Conservation (phyloP, 1,284 basidiomycete genomes). For the Farysia itapuensis region DNA sequence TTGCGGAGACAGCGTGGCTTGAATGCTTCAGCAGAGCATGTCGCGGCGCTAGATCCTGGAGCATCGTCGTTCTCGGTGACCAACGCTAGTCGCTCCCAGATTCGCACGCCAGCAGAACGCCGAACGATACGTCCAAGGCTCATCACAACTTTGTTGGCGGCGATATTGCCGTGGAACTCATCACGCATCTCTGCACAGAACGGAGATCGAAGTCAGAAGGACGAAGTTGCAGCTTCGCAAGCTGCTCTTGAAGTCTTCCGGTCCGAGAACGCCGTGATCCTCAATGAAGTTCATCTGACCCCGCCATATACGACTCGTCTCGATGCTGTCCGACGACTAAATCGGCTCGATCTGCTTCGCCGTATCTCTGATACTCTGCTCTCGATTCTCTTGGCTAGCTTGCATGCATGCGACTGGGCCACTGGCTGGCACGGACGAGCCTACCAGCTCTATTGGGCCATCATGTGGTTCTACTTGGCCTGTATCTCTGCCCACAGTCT, state of each 20-base stretch:
- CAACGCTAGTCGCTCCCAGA: not conserved
- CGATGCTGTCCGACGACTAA: conserved; percentile 2
- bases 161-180: conserved; percentile 43
- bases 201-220: not conserved
- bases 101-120: no score
- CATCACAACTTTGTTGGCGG: conserved; percentile 6
- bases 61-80: conserved; percentile 35
- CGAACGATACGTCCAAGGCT: no score
- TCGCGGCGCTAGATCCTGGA: conserved; percentile 41
- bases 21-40: conserved; percentile 23
- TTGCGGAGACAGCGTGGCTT: conserved; percentile 17
- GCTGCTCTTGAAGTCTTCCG: conserved; percentile 50
- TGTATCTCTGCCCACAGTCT: conserved; percentile 38
- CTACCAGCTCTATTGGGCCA: conserved; percentile 30
- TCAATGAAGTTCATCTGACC: conserved; percentile 54
- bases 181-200: conserved; percentile 13
- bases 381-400: conserved; percentile 19
- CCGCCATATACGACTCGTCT: conserved; percentile 17
- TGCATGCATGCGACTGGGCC: conserved; percentile 33
- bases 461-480: conserved; percentile 46
- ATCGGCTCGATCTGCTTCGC: conserved; percentile 27
- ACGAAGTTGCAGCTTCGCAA: conserved; percentile 9
- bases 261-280: conserved; percentile 56
- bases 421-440: conserved; percentile 9
- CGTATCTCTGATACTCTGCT: conserved; percentile 37